phyloP scores from a whole-genome alignment of 306 rosid species.

The Phaseolus lunatus region DNA sequence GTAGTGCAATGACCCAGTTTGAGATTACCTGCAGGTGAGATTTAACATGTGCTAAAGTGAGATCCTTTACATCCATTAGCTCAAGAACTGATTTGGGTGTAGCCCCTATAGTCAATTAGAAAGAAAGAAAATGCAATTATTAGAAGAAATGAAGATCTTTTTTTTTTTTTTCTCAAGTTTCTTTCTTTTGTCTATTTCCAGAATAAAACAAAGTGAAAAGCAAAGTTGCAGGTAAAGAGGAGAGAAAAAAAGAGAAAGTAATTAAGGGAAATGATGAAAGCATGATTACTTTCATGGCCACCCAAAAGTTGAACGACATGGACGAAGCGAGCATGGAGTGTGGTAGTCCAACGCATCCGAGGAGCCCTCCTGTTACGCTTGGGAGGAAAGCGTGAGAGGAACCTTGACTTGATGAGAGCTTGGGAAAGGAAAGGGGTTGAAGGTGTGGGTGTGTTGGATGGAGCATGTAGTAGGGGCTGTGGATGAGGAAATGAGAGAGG shows the following conservation, averaged over 20 bases:
- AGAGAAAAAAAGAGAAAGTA: too few relatives aligned
- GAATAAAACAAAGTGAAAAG: not conserved
- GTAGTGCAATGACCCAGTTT: not conserved
- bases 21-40: constrained; percentile 89
- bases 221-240: constrained; percentile 32
- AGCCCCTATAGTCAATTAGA: constrained; percentile 62
- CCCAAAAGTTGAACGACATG: constrained; percentile 96
- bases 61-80: constrained; percentile 99
- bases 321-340: constrained; percentile 95
- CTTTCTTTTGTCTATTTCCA: too few relatives aligned
- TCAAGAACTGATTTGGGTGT: constrained; percentile 99
- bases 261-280: not conserved
- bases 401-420: constrained; percentile 61
- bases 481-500: constrained; percentile 18
- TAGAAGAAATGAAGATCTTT: not conserved
- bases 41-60: constrained; percentile 97
- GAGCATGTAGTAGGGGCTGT: too few relatives aligned
- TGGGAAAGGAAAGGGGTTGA: constrained; percentile 50
- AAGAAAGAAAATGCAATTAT: too few relatives aligned
- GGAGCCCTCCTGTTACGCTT: constrained; percentile 97
- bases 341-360: constrained; percentile 95
- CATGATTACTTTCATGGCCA: constrained; percentile 90
- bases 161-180: too few relatives aligned
- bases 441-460: constrained; percentile 48
- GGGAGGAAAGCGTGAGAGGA: constrained; percentile 81